These are phyloP conservation scores for Coemansia sp. DNA, from an alignment of 192 early-diverging fungal species.

Conservation along the genomic window DNA sequence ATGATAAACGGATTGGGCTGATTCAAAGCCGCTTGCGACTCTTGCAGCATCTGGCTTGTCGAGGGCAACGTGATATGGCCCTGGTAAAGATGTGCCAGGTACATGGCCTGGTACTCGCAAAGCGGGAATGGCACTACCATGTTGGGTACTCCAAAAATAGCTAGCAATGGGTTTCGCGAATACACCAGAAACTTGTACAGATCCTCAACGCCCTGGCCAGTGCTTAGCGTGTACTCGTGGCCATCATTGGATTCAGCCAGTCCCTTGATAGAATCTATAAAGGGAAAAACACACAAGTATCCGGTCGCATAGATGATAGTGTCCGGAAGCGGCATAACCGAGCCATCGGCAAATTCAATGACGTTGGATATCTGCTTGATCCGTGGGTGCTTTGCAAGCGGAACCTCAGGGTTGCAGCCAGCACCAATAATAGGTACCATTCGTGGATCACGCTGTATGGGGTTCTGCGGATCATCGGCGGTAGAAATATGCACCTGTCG, in stretches of 20 bases:
- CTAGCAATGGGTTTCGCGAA: slow-evolving; percentile 53
- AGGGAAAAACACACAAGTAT: slow-evolving; percentile 62
- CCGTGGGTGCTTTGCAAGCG: slow-evolving; percentile 9
- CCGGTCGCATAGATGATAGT: slow-evolving; percentile 66
- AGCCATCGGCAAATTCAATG: slow-evolving; percentile 38
- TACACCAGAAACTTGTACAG: slow-evolving; percentile 54
- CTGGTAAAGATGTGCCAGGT: slow-evolving; percentile 43
- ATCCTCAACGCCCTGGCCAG: slow-evolving; percentile 40
- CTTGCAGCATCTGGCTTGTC: slow-evolving; percentile 20
- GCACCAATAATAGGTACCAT: slow-evolving; percentile 3
- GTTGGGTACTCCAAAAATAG: slow-evolving; percentile 59
- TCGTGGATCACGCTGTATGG: neutral
- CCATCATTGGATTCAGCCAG: neutral
- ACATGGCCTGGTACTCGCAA: slow-evolving; percentile 57
- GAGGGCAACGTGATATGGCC: slow-evolving; percentile 25
- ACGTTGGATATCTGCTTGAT: slow-evolving; percentile 1
- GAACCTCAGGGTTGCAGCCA: slow-evolving; percentile 7
- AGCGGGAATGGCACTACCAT: slow-evolving; percentile 61
- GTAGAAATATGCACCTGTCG: slow-evolving; percentile 29
- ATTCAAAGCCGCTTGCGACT: slow-evolving; percentile 15
- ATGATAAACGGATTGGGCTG: slow-evolving; percentile 4
- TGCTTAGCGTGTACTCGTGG: slow-evolving; percentile 9
- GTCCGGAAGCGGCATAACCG: slow-evolving; percentile 35
- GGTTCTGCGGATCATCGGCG: neutral
- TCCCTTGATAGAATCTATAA: slow-evolving; percentile 33